Conservation (phyloP, 345 rosid species). For the Ailanthus altissimus region DNA sequence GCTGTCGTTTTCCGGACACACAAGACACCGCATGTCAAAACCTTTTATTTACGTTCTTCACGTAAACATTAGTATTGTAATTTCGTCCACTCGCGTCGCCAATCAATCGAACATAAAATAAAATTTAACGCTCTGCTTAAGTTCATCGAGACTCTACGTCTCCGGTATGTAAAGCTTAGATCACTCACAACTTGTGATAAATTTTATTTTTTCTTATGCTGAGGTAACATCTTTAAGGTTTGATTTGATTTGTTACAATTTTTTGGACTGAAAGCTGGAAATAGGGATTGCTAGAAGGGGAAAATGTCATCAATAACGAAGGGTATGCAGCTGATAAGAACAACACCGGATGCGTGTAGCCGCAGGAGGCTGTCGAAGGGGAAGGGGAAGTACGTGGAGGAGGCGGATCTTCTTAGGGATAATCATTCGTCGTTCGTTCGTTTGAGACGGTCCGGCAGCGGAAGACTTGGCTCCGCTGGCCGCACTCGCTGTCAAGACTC, state of each 20-base stretch:
- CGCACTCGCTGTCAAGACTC: slow-evolving; percentile 25
- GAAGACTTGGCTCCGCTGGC: neutral
- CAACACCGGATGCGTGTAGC: slow-evolving; percentile 19
- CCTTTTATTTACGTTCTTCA: neutral
- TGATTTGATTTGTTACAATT: too few species aligned
- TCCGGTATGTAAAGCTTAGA: too few species aligned
- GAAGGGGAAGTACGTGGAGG: slow-evolving; percentile 38
- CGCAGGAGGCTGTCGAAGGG: slow-evolving; percentile 36
- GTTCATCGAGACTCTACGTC: too few species aligned
- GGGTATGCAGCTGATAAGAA: slow-evolving; percentile 41
- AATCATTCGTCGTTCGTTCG: slow-evolving; percentile 24
- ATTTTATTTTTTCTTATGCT: too few species aligned
- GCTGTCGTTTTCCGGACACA: neutral
- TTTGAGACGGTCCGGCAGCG: slow-evolving; percentile 11
- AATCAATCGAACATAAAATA: neutral
- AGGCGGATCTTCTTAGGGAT: slow-evolving; percentile 22
- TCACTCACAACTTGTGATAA: too few species aligned
- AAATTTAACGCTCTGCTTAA: too few species aligned
- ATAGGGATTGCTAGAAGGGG: neutral
- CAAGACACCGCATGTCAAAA: neutral
- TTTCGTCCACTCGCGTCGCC: slow-evolving; percentile 50
- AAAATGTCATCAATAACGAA: slow-evolving; percentile 39
- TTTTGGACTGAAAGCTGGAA: neutral
- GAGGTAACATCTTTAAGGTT: too few species aligned
- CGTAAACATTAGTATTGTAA: slow-evolving; percentile 20